Conservation (phyloP, 768 basidiomycete species). For the Polyporus arcularius region DNA sequence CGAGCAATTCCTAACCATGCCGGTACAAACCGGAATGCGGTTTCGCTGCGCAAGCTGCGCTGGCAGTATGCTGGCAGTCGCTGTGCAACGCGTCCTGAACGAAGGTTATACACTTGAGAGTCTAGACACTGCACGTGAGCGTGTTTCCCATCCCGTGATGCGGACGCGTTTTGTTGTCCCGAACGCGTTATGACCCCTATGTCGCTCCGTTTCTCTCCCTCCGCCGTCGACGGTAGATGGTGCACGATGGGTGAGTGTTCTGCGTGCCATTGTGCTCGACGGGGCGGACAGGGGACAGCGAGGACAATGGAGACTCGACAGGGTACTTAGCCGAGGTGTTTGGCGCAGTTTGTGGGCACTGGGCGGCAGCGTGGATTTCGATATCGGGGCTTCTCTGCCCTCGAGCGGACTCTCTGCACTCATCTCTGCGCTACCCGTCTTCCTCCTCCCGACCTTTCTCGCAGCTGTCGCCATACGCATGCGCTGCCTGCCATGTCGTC, state of each 20-base stretch:
- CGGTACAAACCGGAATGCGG: neutral
- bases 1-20: neutral
- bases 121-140: no score
- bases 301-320: slow-evolving; percentile 6
- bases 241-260: neutral
- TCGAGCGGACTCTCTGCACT: neutral
- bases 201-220: no score
- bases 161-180: no score
- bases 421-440: neutral
- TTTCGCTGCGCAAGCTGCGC: neutral
- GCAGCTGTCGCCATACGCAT: neutral
- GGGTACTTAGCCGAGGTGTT: slow-evolving; percentile 7
- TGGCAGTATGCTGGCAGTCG: no score
- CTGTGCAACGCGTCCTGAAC: no score
- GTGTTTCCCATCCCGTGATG: no score
- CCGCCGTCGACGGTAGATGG: neutral
- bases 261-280: neutral
- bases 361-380: slow-evolving; percentile 16
- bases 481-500: slow-evolving; percentile 12
- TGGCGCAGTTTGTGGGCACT: slow-evolving; percentile 17
- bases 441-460: neutral
- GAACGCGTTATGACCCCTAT: no score
- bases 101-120: no score
- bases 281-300: neutral
- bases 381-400: slow-evolving; percentile 9